Evolutionary conservation across 495 filamentous ascomycete genomes (phyloP).

Genomic region (Penicillium tannophilum): DNA sequence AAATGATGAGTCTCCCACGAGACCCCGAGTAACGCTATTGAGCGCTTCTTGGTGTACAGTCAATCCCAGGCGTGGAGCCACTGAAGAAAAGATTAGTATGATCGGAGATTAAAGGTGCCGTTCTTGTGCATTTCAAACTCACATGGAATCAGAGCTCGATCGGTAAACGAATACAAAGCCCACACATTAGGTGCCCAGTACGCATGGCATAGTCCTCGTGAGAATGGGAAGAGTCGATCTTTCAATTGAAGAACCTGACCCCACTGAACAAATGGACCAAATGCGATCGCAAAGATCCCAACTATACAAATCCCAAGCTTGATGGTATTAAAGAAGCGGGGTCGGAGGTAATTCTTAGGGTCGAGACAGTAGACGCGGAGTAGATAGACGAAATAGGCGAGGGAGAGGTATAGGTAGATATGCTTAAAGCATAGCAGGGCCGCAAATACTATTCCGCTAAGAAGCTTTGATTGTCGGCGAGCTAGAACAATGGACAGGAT

Average conservation of each 20-base stretch:
- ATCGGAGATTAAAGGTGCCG: neutral
- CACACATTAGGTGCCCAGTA: constrained; percentile 99
- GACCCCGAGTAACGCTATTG: constrained; percentile 85
- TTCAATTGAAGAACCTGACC: constrained; percentile 87
- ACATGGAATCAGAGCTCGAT: constrained; percentile 81
- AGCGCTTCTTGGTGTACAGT: constrained; percentile 71
- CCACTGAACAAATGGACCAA: constrained; percentile 86
- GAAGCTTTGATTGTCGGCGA: constrained; percentile 72
- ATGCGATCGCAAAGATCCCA: constrained; percentile 76
- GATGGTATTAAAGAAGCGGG: constrained; percentile 73
- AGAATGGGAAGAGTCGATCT: constrained; percentile 88
- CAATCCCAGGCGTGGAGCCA: constrained; percentile 79
- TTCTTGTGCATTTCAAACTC: constrained; percentile 26
- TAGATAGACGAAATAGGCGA: constrained; percentile 94
- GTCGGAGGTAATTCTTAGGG: constrained; percentile 70
- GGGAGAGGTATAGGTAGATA: constrained; percentile 95
- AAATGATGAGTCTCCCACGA: constrained; percentile 95
- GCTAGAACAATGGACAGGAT: constrained; percentile 82
- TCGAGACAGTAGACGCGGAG: constrained; percentile 88
- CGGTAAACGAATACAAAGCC: constrained; percentile 93
- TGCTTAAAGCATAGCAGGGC: constrained; percentile 90
- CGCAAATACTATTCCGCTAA: constrained; percentile 81
- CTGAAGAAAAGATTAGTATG: constrained; percentile 41
- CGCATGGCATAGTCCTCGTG: constrained; percentile 88
- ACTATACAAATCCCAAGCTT: constrained; percentile 78